Conservation (phyloP, 192 early-diverging fungal species). For the Lunasporangiospora selenospora region DNA sequence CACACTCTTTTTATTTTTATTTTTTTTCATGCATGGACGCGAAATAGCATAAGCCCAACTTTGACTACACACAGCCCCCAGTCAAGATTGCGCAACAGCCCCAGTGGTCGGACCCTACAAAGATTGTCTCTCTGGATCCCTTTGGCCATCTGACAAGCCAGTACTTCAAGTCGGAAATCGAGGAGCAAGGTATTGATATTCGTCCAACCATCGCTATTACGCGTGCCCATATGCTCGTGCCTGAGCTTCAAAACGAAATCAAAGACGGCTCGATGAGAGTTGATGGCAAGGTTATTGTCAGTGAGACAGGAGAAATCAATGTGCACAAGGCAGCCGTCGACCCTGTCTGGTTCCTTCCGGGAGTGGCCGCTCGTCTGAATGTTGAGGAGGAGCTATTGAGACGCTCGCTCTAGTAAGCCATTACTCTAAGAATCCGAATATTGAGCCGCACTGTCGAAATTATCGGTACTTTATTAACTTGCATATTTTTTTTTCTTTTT, state of each 20-base stretch:
- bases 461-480: background rate
- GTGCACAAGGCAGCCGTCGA: conserved; percentile 94
- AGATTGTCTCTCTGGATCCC: conserved; percentile 95
- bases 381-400: conserved; percentile 86
- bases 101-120: conserved; percentile 82
- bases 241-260: conserved; percentile 85
- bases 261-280: conserved; percentile 65
- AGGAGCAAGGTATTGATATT: conserved; percentile 74
- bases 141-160: conserved; percentile 84
- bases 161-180: conserved; percentile 65
- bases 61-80: conserved; percentile 86
- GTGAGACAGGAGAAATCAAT: conserved; percentile 79
- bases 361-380: conserved; percentile 87
- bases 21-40: too few species aligned
- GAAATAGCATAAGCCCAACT: conserved; percentile 88
- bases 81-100: conserved; percentile 80
- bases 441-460: background rate
- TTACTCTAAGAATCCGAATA: background rate
- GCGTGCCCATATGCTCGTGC: conserved; percentile 93
- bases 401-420: conserved; percentile 80
- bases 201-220: conserved; percentile 94
- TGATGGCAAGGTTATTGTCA: conserved; percentile 86
- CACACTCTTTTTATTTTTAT: too few species aligned
- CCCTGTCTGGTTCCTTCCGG: conserved; percentile 95
- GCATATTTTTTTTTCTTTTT: conserved; percentile 4